Base-by-base conservation (phyloP, 805 yeast genomes). In the Candida nanaspora region DNA sequence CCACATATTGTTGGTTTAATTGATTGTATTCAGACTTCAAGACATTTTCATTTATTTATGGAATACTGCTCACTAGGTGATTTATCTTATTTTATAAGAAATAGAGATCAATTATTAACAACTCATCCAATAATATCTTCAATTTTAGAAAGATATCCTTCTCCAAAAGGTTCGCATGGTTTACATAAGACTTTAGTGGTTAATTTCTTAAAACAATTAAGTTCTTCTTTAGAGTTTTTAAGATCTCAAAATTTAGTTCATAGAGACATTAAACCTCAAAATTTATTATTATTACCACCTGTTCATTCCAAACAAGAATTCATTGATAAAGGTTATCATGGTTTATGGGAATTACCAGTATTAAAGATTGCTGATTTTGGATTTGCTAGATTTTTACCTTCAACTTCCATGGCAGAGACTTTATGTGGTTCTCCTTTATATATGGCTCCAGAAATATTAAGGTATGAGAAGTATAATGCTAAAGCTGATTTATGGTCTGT, bases 401-500 rank as follows among this genome's bases (percentile, higher is more conserved):
- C 85, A 38, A 84, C 97, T 2, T 82, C 96, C 2, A 71, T 93
- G 76, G 98, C 98, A 1, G 98, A 93, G 58, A 93, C 98, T 2
- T 68, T 93, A 49, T 93, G 98, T 70, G 98, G 98, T 1, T 86
- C 96, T 10, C 98, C 98, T 3, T 72, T 93, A 34, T 93, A 93
- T 63, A 93, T 93, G 98, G 98, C 98, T 0, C 98, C 98, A 0
- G 98, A 93, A 63, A 93, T 93, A 37, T 68, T 93, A 51, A 72
- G 95, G 47, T 89, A 86, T 56, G 97, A 93, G 59, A 93, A 88
- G 62, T 93, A 93, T 65, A 88, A 89, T 51, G 98, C 98, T 5
- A 89, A 88, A 59, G 98, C 97, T 0, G 98, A 93, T 58, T 64
- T 93, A 47, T 93, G 98, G 98, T 88, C 97, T 6, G 96, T 91